These are phyloP conservation scores for Hypocrella siamensis DNA, from an alignment of 2,329 filamentous ascomycete genomes.

Conservation along the genomic window DNA sequence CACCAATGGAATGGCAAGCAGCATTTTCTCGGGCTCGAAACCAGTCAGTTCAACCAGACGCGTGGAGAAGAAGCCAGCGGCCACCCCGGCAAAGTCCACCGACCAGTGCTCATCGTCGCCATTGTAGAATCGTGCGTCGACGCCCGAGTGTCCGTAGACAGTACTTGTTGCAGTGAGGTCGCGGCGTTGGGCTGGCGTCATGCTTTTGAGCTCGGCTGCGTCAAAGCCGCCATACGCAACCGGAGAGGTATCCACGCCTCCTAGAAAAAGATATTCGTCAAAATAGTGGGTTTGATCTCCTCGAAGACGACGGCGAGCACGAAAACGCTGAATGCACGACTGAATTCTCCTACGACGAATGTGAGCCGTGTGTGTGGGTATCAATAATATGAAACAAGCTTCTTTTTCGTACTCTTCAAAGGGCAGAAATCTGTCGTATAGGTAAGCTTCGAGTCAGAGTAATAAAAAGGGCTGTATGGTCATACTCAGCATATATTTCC, in stretches of 20 bases:
- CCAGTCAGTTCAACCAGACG: constrained; percentile 37
- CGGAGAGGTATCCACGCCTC: constrained; percentile 51
- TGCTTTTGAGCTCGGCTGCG: constrained; percentile 31
- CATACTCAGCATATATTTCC: constrained; percentile 51
- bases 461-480: constrained; percentile 6
- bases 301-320: constrained; percentile 59
- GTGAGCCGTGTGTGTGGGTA: not conserved
- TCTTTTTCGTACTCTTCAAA: constrained; percentile 44
- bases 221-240: constrained; percentile 46
- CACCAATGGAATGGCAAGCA: constrained; percentile 48
- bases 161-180: constrained; percentile 47
- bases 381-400: not conserved
- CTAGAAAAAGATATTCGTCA: constrained; percentile 65
- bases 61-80: constrained; percentile 61
- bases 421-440: constrained; percentile 12
- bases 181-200: constrained; percentile 48
- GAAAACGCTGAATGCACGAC: constrained; percentile 69
- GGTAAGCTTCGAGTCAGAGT: not conserved
- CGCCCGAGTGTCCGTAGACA: constrained; percentile 30
- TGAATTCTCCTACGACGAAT: constrained; percentile 56
- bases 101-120: constrained; percentile 43
- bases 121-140: constrained; percentile 30
- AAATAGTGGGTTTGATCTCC: constrained; percentile 48
- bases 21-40: constrained; percentile 37
- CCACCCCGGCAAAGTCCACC: constrained; percentile 68